Evolutionary conservation across 2,329 filamentous ascomycete species (phyloP).

Genomic region (Curvularia eragrostidis): DNA sequence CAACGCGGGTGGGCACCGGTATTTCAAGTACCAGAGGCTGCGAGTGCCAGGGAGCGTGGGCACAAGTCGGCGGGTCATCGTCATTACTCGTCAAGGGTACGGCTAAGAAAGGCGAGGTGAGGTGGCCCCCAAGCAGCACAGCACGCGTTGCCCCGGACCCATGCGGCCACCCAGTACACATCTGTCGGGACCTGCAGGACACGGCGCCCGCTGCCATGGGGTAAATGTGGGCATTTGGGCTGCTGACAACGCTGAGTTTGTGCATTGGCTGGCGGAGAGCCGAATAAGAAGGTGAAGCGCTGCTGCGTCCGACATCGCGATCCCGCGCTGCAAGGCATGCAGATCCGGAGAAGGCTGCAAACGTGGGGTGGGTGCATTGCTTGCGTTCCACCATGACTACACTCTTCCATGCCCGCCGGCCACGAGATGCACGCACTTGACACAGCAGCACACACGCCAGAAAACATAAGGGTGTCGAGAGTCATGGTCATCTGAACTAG

Average conservation of each 20-base stretch:
- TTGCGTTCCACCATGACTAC: conserved; percentile 6
- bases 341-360: conserved; percentile 16
- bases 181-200: conserved; percentile 22
- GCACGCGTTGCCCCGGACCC: neutral
- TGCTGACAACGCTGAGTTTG: neutral
- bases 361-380: conserved; percentile 19
- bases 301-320: conserved; percentile 5
- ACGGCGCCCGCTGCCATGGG: conserved; percentile 12
- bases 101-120: conserved; percentile 24
- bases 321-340: conserved; percentile 7
- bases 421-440: conserved; percentile 29
- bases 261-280: conserved; percentile 1
- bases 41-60: conserved; percentile 14
- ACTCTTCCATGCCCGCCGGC: conserved; percentile 12
- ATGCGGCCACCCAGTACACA: conserved; percentile 4
- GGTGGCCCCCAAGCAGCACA: conserved; percentile 1
- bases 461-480: conserved; percentile 10
- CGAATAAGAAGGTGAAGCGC: neutral
- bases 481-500: conserved; percentile 6
- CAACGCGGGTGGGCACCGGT: neutral
- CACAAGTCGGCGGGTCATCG: conserved; percentile 20
- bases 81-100: conserved; percentile 24
- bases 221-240: neutral
- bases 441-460: conserved; percentile 4
- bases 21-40: conserved; percentile 6